phyloP scores from a whole-genome alignment of 2,329 filamentous ascomycete genomes.

The Lachnellula arida region DNA sequence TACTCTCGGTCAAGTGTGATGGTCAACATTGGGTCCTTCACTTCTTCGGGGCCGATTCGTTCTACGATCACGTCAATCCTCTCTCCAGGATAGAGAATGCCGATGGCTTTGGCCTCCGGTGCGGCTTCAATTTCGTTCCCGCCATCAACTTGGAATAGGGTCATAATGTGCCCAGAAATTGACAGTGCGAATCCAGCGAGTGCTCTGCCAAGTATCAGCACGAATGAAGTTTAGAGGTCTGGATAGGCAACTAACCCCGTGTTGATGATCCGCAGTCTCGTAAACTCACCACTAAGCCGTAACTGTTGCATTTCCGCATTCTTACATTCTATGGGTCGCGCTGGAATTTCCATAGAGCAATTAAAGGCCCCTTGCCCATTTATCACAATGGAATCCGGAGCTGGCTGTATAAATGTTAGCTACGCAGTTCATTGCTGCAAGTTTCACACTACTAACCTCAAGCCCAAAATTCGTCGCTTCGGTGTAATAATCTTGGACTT shows the following conservation, averaged over 20 bases:
- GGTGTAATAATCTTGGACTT: constrained; percentile 41
- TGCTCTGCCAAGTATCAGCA: constrained; percentile 26
- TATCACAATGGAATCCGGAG: constrained; percentile 43
- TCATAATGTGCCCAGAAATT: constrained; percentile 30
- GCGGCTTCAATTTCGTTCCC: constrained; percentile 31
- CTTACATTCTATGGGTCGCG: constrained; percentile 40
- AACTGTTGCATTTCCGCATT: constrained; percentile 14
- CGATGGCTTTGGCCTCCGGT: constrained; percentile 30
- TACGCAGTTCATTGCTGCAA: no score
- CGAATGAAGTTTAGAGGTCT: background rate
- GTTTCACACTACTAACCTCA: constrained; percentile 29
- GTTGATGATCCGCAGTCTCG: constrained; percentile 39
- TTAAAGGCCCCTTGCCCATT: constrained; percentile 43
- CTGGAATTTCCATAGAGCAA: constrained; percentile 41
- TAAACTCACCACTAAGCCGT: constrained; percentile 22
- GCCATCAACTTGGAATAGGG: constrained; percentile 38
- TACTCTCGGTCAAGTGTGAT: constrained; percentile 9
- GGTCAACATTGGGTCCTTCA: constrained; percentile 2
- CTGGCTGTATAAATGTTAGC: constrained; percentile 33
- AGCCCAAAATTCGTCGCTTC: constrained; percentile 39
- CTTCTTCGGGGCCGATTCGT: background rate
- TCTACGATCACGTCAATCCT: constrained; percentile 37
- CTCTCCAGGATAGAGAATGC: constrained; percentile 36
- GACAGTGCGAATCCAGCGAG: constrained; percentile 37
- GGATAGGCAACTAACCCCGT: constrained; percentile 32